A percentile compares a stretch with the other conserved stretches of the same genome.
These are phyloP conservation scores for Colletotrichum tofieldiae DNA, from an alignment of 2,329 filamentous ascomycete species.

Conservation along the genomic window DNA sequence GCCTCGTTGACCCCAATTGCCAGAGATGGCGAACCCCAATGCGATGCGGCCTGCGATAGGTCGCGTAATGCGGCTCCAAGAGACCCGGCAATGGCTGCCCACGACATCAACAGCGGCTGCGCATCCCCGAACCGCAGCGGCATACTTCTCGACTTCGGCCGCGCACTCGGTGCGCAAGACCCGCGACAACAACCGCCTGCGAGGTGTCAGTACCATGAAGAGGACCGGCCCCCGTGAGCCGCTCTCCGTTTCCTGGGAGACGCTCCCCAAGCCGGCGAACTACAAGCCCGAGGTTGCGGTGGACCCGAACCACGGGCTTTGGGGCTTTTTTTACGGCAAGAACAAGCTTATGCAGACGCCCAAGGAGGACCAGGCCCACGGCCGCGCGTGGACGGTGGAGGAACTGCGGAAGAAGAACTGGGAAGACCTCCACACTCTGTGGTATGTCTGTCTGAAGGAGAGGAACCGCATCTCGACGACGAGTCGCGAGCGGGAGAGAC, in stretches of 20 bases:
- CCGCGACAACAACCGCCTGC: slow-evolving; percentile 83
- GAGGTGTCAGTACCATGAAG: slow-evolving; percentile 87
- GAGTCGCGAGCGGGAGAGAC: slow-evolving; percentile 75
- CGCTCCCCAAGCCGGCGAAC: slow-evolving; percentile 81
- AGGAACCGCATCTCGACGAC: slow-evolving; percentile 90
- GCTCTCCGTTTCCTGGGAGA: slow-evolving; percentile 80
- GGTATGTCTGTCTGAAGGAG: slow-evolving; percentile 96
- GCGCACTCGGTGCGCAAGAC: slow-evolving; percentile 65
- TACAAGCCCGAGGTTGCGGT: slow-evolving; percentile 71
- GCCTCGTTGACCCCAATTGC: slow-evolving; percentile 35
- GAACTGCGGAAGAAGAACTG: slow-evolving; percentile 92
- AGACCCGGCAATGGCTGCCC: slow-evolving; percentile 29
- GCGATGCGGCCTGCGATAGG: slow-evolving; percentile 51
- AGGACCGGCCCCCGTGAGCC: slow-evolving; percentile 82
- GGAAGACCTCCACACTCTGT: slow-evolving; percentile 92
- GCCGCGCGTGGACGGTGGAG: slow-evolving; percentile 86
- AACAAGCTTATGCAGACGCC: slow-evolving; percentile 80
- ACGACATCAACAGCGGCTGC: slow-evolving; percentile 5
- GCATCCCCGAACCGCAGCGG: slow-evolving; percentile 38
- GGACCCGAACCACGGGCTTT: slow-evolving; percentile 88
- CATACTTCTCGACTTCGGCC: slow-evolving; percentile 70
- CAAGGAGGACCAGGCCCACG: slow-evolving; percentile 79
- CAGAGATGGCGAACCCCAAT: slow-evolving; percentile 50
- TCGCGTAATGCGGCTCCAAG: slow-evolving; percentile 46
- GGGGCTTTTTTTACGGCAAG: slow-evolving; percentile 88